Evolutionary conservation across 2,329 filamentous ascomycete genomes (phyloP), one percentile per base, ranked within the genome.

Genomic region (Drechslerella dactyloides): DNA sequence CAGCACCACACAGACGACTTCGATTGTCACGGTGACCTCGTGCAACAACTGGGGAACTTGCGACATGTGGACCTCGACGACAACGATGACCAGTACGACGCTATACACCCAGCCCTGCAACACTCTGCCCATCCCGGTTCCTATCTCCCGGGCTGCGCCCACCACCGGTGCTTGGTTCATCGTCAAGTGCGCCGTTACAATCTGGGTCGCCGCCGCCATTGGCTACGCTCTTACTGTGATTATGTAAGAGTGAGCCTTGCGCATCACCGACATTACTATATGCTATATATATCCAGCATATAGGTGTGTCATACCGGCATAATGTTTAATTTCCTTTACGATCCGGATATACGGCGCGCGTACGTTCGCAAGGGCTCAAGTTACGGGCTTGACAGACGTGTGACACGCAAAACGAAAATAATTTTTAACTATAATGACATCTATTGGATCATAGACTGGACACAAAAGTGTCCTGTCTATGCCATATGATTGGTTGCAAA

Each of bases 31-130:
- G 4, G 21, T 60, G 10, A 70, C 59, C 17, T 70, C 66, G 15
- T 70, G 66, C 13, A 46, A 59, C 33, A 64, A 64, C 59, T 54
- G 46, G 27, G 66, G 53, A 15, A 46, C 44, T 17, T 70, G 66
- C 54, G 46, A 33, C 54, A 35, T 50, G 24, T 70, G 58, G 66
- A 70, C 66, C 15, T 70, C 66, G 21, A 70, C 66, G n/a, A 70
- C 66, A 19, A 70, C 66, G 1, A 50, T 56, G 30, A 70, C 66
- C 5, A 64, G 66, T 46, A 70, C 66, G 7, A 63, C 66, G 23
- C 17, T 64, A 21, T 64, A 63, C 54, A 70, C 66, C 17, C 42
- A 52, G 24, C 66, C 66, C 17, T 70, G 66, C 59, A 70, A 46
- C 33, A 61, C 46, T n/a, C 66, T 70, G 15, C 66, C 66, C 0